Percentiles rank a stretch among this genome's conserved stretches.
Evolutionary conservation across 2,329 filamentous ascomycete species (phyloP).

Genomic region (Lomentospora prolificans): DNA sequence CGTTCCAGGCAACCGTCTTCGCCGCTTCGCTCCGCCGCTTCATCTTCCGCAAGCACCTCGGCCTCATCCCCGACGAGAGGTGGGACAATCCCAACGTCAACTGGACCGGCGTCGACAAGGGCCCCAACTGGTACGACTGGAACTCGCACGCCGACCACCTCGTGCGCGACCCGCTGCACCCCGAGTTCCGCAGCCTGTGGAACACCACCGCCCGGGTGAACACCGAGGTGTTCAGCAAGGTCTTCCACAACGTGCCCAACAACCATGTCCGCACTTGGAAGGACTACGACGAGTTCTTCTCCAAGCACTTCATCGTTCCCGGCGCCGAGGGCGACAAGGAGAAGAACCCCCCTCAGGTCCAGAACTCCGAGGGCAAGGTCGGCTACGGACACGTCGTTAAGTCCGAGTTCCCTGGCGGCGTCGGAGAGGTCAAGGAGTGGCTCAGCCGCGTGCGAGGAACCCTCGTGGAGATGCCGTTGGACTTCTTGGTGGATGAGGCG

Average conservation of each 20-base stretch:
- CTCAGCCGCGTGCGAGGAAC: slow-evolving; percentile 58
- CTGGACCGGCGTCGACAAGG: slow-evolving; percentile 62
- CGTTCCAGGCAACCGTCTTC: slow-evolving; percentile 63
- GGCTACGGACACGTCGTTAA: slow-evolving; percentile 81
- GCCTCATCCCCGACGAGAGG: slow-evolving; percentile 65
- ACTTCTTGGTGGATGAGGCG: slow-evolving; percentile 71
- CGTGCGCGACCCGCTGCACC: slow-evolving; percentile 64
- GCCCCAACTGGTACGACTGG: slow-evolving; percentile 65
- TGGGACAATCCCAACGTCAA: slow-evolving; percentile 61
- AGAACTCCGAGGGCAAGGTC: slow-evolving; percentile 44
- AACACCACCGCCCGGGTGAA: slow-evolving; percentile 62
- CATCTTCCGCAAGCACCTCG: slow-evolving; percentile 86
- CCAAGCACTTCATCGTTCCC: slow-evolving; percentile 52
- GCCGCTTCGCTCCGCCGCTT: slow-evolving; percentile 73
- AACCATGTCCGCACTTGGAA: slow-evolving; percentile 61
- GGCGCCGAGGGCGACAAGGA: slow-evolving; percentile 28
- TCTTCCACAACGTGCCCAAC: slow-evolving; percentile 72
- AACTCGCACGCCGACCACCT: slow-evolving; percentile 56
- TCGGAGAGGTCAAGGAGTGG: slow-evolving; percentile 62
- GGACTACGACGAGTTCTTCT: slow-evolving; percentile 64
- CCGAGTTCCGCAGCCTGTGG: slow-evolving; percentile 64
- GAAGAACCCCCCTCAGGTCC: slow-evolving; percentile 35
- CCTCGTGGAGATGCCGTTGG: slow-evolving; percentile 81
- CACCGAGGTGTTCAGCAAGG: slow-evolving; percentile 68
- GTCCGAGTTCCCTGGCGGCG: slow-evolving; percentile 65